Evolutionary conservation across 306 rosid species (phyloP).

Genomic region (Urtica urens): DNA sequence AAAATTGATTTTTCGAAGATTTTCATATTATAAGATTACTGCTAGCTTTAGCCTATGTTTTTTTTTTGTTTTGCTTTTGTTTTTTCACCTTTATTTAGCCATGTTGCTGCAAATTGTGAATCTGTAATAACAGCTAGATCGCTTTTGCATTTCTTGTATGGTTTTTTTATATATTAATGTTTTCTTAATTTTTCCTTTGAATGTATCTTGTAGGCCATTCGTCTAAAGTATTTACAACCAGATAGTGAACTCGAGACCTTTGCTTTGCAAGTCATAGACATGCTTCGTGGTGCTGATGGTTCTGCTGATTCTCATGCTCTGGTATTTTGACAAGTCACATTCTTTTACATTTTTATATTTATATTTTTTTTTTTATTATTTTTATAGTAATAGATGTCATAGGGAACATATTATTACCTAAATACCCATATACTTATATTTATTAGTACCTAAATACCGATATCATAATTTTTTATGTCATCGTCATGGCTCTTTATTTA

Average conservation of each 20-base stretch:
- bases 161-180: background rate
- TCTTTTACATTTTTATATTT: conserved; percentile 9
- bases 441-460: too few relatives aligned
- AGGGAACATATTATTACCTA: too few relatives aligned
- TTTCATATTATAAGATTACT: background rate
- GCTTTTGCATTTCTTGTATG: background rate
- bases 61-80: too few relatives aligned
- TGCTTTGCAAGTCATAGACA: conserved; percentile 66
- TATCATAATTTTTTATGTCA: too few relatives aligned
- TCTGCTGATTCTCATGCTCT: conserved; percentile 71
- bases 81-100: too few relatives aligned
- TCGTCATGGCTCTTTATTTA: too few relatives aligned
- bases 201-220: conserved; percentile 65
- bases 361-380: background rate
- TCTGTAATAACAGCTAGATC: background rate
- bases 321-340: conserved; percentile 34
- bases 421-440: too few relatives aligned
- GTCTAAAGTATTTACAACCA: conserved; percentile 65
- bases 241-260: conserved; percentile 79
- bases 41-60: conserved; percentile 6
- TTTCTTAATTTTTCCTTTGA: conserved; percentile 4
- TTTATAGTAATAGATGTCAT: too few relatives aligned
- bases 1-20: too few relatives aligned
- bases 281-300: conserved; percentile 66
- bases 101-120: conserved; percentile 1